Percentiles rank a stretch among this genome's conserved stretches.
Evolutionary conservation across 2,329 filamentous ascomycete genomes (phyloP).

Genomic region (Furcasterigmium furcatum): DNA sequence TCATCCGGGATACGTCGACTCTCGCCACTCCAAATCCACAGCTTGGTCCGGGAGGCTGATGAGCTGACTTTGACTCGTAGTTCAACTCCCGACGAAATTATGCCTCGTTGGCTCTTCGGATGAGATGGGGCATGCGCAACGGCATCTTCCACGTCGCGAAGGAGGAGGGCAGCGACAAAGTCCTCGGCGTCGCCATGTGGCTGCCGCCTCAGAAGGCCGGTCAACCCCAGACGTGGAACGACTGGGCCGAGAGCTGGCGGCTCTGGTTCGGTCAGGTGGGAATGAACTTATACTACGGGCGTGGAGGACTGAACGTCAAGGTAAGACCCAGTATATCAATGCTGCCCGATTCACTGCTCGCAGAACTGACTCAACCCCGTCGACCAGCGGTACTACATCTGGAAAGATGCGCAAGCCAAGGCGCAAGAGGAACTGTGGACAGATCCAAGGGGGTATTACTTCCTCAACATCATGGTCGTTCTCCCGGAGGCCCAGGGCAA

Average conservation of each 20-base stretch:
- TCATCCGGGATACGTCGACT: too few species aligned
- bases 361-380: too few species aligned
- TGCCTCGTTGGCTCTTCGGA: constrained; percentile 61
- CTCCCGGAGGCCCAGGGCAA: constrained; percentile 61
- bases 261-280: constrained; percentile 62
- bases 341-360: neutral
- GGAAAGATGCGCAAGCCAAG: constrained; percentile 63
- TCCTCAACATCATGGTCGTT: constrained; percentile 73
- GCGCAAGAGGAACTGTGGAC: constrained; percentile 63
- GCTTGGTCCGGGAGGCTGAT: too few species aligned
- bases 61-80: too few species aligned
- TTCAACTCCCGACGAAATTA: constrained; percentile 59
- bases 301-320: constrained; percentile 64
- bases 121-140: constrained; percentile 67
- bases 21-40: too few species aligned
- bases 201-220: constrained; percentile 50
- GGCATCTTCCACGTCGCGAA: constrained; percentile 69
- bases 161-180: constrained; percentile 47
- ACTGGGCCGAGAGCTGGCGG: constrained; percentile 62
- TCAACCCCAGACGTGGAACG: constrained; percentile 52
- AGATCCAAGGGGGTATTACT: constrained; percentile 67
- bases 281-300: constrained; percentile 67
- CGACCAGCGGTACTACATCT: constrained; percentile 64
- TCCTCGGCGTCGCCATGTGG: constrained; percentile 74
- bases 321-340: constrained; percentile 20